Evolutionary conservation across 139 green algal genomes (phyloP).

Genomic region (Asterochloris erici): DNA sequence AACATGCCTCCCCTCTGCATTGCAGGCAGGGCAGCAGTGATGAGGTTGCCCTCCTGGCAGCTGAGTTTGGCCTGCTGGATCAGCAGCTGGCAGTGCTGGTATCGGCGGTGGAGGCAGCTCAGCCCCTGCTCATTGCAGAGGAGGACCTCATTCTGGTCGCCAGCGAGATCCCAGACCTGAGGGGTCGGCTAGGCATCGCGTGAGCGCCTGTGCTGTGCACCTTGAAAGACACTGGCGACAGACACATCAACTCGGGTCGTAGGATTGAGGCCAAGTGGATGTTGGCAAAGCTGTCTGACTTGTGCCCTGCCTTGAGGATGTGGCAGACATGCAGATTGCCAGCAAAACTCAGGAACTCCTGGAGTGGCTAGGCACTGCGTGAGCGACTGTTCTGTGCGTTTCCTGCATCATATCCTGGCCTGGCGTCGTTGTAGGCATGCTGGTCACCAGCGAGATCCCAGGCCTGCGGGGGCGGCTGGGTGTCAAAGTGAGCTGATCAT

Average conservation of each 20-base stretch:
- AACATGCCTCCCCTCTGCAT: not conserved
- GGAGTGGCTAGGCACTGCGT: too few species aligned
- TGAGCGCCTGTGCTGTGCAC: conserved; percentile 18
- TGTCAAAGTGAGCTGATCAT: too few species aligned
- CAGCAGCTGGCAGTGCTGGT: conserved; percentile 63
- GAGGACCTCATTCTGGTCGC: conserved; percentile 78
- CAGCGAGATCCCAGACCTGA: conserved; percentile 86
- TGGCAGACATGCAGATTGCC: too few species aligned
- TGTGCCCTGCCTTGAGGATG: too few species aligned
- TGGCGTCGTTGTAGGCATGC: too few species aligned
- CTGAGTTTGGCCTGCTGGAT: conserved; percentile 86
- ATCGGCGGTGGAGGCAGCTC: conserved; percentile 35
- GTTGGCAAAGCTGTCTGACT: too few species aligned
- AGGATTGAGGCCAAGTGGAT: not conserved
- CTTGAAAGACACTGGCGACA: not conserved
- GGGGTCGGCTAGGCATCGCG: conserved; percentile 69
- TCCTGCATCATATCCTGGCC: too few species aligned
- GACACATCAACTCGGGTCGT: not conserved
- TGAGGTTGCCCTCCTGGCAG: conserved; percentile 72
- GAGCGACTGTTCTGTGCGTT: too few species aligned
- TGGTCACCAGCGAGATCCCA: too few species aligned
- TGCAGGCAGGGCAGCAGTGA: conserved; percentile 24
- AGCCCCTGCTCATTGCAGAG: conserved; percentile 50
- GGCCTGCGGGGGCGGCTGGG: too few species aligned
- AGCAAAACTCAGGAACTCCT: too few species aligned